Evolutionary conservation across 306 rosid genomes (phyloP).

Genomic region (Heteromeles arbutifolia): DNA sequence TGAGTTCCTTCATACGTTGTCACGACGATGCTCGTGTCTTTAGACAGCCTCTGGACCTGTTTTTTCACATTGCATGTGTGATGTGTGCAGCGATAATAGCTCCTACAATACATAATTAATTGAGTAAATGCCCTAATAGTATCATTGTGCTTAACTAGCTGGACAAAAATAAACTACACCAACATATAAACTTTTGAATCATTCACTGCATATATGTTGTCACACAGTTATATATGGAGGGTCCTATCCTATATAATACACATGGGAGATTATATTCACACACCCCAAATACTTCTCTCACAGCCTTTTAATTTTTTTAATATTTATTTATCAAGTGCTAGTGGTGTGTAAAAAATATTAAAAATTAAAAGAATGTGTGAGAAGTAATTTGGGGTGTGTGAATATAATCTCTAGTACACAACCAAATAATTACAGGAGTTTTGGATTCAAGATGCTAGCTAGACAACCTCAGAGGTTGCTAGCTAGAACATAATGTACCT

Average conservation of each 20-base stretch:
- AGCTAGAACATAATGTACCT: neutral
- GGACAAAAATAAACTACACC: neutral
- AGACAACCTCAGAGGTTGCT: too few relatives aligned
- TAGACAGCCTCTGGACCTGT: constrained; percentile 85
- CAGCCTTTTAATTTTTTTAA: too few relatives aligned
- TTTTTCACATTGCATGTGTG: constrained; percentile 93
- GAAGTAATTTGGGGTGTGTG: too few relatives aligned
- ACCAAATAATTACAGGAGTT: neutral
- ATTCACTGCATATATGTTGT: neutral
- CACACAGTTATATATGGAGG: neutral
- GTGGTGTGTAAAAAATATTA: too few relatives aligned
- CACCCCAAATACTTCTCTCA: too few relatives aligned
- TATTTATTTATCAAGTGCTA: too few relatives aligned
- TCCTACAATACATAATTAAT: constrained; percentile 28
- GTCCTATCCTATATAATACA: neutral
- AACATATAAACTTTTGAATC: neutral
- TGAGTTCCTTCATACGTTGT: constrained; percentile 89
- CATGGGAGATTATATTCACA: too few relatives aligned
- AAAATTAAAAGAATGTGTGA: too few relatives aligned
- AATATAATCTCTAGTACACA: too few relatives aligned
- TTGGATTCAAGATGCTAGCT: neutral
- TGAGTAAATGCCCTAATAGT: neutral
- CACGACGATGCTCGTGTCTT: constrained; percentile 81
- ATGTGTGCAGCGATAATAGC: constrained; percentile 89
- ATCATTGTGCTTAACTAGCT: neutral